A percentile compares a stretch with the other conserved stretches of the same genome.
Conservation (phyloP, 768 basidiomycete genomes). For the Pleurotus salmoneostramineus region DNA sequence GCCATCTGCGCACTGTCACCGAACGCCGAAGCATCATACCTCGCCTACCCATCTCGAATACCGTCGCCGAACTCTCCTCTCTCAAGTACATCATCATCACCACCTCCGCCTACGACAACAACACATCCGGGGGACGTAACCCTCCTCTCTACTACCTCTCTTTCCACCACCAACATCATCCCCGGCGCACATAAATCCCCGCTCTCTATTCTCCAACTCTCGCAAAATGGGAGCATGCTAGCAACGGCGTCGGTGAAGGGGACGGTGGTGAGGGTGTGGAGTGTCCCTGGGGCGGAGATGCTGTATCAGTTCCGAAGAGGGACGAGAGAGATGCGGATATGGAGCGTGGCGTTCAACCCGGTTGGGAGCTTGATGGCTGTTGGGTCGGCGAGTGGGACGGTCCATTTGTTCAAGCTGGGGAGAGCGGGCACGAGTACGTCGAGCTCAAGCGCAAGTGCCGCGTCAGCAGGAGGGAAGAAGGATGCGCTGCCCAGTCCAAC, state of each 20-base stretch:
- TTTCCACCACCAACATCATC: slow-evolving; percentile 92
- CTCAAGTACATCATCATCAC: slow-evolving; percentile 29
- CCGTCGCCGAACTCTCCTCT: slow-evolving; percentile 74
- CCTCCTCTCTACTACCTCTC: slow-evolving; percentile 89
- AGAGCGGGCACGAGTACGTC: too few species aligned
- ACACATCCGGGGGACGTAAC: slow-evolving; percentile 81
- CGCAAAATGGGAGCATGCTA: slow-evolving; percentile 82
- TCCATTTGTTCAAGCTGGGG: too few species aligned
- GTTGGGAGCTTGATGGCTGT: too few species aligned
- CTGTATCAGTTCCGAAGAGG: too few species aligned
- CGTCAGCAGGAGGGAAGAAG: slow-evolving; percentile 14
- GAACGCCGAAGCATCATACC: slow-evolving; percentile 79
- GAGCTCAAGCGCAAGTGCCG: too few species aligned
- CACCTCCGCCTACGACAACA: slow-evolving; percentile 23
- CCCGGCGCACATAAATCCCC: slow-evolving; percentile 91
- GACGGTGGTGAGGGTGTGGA: slow-evolving; percentile 95
- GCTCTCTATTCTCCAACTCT: slow-evolving; percentile 83
- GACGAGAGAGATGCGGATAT: too few species aligned
- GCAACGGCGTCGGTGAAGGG: slow-evolving; percentile 95
- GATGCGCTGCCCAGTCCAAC: slow-evolving; percentile 49
- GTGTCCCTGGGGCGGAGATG: slow-evolving; percentile 85
- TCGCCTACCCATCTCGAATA: slow-evolving; percentile 94
- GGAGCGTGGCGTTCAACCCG: too few species aligned
- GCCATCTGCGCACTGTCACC: too few species aligned
- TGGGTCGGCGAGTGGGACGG: too few species aligned